Conservation (phyloP, 305 asterid genomes). For the Euphrasia arctica region DNA sequence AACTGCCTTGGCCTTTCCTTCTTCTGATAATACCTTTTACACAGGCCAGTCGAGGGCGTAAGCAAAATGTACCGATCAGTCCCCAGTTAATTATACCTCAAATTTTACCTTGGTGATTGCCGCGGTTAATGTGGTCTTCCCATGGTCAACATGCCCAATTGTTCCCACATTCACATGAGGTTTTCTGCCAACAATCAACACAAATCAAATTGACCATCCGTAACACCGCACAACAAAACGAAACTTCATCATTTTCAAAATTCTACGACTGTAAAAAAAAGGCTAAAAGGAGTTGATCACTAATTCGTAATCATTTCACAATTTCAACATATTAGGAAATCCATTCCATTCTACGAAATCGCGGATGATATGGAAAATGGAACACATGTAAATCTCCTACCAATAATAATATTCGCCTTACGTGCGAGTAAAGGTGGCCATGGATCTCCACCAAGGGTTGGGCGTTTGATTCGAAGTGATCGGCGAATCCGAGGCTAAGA, state of each 20-base stretch:
- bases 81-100: background rate
- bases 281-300: too few relatives aligned
- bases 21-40: slow-evolving; percentile 75
- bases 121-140: slow-evolving; percentile 43
- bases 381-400: background rate
- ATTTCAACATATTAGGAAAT: background rate
- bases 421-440: slow-evolving; percentile 93
- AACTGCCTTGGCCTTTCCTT: slow-evolving; percentile 83
- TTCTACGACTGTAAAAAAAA: too few relatives aligned
- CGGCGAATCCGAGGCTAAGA: slow-evolving; percentile 32
- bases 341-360: background rate
- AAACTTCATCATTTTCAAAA: background rate
- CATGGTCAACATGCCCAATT: slow-evolving; percentile 47
- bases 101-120: slow-evolving; percentile 37
- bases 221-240: background rate
- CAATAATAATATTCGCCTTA: slow-evolving; percentile 26
- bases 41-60: background rate
- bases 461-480: slow-evolving; percentile 31
- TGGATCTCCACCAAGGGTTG: slow-evolving; percentile 78
- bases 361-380: background rate
- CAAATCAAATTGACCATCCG: background rate
- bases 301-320: too few relatives aligned
- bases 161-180: slow-evolving; percentile 44
- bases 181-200: slow-evolving; percentile 27
- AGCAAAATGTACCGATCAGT: background rate